Conservation (phyloP, 2,329 filamentous ascomycete species). For the Stemphylium beticola region DNA sequence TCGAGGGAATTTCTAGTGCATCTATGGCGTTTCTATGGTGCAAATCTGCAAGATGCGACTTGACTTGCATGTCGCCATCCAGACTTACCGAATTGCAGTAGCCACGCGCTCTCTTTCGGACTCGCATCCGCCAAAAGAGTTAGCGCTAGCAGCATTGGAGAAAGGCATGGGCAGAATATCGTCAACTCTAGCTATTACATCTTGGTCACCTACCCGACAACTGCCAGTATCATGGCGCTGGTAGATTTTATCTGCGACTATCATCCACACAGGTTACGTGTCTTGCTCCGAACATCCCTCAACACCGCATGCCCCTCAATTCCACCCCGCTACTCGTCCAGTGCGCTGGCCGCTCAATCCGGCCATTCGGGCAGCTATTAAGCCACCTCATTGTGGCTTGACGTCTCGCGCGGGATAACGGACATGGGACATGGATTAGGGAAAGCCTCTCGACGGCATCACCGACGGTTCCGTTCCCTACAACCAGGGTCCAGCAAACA, state of each 20-base stretch:
- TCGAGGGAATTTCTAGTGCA: conserved; percentile 6
- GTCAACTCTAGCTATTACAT: too few species aligned
- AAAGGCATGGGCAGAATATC: too few species aligned
- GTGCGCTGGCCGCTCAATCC: conserved; percentile 13
- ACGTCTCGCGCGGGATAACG: conserved; percentile 6
- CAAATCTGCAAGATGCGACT: conserved; percentile 3
- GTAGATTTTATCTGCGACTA: neutral
- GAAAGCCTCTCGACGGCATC: conserved; percentile 15
- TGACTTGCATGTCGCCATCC: conserved; percentile 11
- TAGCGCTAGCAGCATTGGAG: neutral
- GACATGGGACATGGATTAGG: too few species aligned
- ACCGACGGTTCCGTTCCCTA: conserved; percentile 9
- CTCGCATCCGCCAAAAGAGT: neutral
- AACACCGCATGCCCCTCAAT: conserved; percentile 14
- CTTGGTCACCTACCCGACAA: too few species aligned
- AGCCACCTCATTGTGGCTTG: conserved; percentile 18
- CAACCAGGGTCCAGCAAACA: neutral
- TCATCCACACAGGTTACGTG: conserved; percentile 7
- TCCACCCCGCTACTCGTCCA: conserved; percentile 16
- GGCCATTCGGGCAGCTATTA: conserved; percentile 4
- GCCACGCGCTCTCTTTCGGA: neutral
- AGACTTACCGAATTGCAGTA: neutral
- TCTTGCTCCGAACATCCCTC: conserved; percentile 10
- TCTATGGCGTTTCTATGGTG: conserved; percentile 15
- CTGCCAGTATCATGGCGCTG: too few species aligned